A percentile compares a stretch with the other conserved stretches of the same genome.
Evolutionary conservation across 2,329 filamentous ascomycete species (phyloP).

Genomic region (Penicillium sp.): DNA sequence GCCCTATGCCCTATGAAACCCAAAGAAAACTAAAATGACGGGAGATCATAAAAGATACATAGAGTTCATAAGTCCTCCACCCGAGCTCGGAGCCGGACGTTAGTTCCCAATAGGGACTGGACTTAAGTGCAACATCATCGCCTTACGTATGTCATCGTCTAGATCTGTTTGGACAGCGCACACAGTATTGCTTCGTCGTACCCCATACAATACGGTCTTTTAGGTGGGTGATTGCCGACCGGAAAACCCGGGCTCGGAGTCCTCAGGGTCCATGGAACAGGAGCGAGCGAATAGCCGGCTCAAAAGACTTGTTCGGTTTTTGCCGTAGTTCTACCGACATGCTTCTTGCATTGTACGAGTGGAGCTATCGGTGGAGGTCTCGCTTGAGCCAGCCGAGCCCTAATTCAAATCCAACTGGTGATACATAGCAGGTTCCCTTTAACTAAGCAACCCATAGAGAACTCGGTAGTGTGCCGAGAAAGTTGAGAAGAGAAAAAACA

Average conservation of each 20-base stretch:
- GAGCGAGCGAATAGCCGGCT: slow-evolving; percentile 1
- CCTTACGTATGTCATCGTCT: slow-evolving; percentile 20
- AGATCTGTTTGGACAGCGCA: not conserved
- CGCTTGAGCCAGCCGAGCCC: slow-evolving; percentile 22
- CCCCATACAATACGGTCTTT: not conserved
- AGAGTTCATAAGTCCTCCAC: slow-evolving; percentile 1
- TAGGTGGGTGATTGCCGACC: slow-evolving; percentile 7
- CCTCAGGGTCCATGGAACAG: slow-evolving; percentile 14
- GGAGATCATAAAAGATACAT: slow-evolving; percentile 1
- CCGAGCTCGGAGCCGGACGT: slow-evolving; percentile 15
- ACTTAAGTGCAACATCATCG: slow-evolving; percentile 19
- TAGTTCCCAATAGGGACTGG: slow-evolving; percentile 13
- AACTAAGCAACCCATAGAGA: not conserved
- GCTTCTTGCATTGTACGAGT: slow-evolving; percentile 10
- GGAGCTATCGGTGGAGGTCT: slow-evolving; percentile 6
- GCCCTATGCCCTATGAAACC: not conserved
- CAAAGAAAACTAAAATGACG: not conserved
- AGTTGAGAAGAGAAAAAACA: not conserved
- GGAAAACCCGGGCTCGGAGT: not conserved
- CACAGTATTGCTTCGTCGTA: not conserved
- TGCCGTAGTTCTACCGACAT: slow-evolving; percentile 21
- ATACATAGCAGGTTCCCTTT: not conserved
- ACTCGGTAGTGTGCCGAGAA: not conserved
- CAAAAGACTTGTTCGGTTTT: not conserved
- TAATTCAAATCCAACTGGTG: slow-evolving; percentile 17